Evolutionary conservation across 2,329 filamentous ascomycete species (phyloP), one percentile per base, ranked within the genome.

Genomic region (Epichloe glyceriae): DNA sequence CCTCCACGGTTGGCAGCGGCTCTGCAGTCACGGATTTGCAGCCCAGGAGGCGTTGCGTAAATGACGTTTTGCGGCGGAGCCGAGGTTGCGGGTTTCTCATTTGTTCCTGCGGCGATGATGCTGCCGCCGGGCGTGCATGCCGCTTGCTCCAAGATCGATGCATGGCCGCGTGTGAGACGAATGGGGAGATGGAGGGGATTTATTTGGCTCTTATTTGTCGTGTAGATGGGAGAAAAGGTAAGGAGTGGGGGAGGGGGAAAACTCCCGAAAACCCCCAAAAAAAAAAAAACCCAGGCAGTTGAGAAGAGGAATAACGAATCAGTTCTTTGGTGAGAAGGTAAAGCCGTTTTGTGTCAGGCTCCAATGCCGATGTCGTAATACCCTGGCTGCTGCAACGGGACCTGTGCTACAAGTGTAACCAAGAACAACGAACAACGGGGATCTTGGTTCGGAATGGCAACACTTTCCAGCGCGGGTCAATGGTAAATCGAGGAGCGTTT

Each of bases 51-150:
- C 19, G 45, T 12, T 52, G 50, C 14, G 52, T 20, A n/a, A 54
- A 20, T 6, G 52, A 54, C 12, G 44, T 3, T 40, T 50, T 50
- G 50, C 44, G 52, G 39, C 52, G 50, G 26, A 50, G 43, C 40
- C 33, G 41, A 15, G 19, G 37, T 3, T 22, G 22, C 1, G 38
- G 44, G 12, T n/a, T 37, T 11, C n/a, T 30, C 20, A n/a, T n/a
- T 1, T 35, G 12, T 19, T n/a, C 17, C 17, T 47, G 44, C 14
- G 49, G 44, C 38, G 49, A 33, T 19, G 49, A 33, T 22, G 49
- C 15, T 26, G 43, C n/a, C 5, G 42, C 14, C 15, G 49, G 41
- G 35, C 49, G 19, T 22, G 35, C 37, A 35, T 43, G 49, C 38
- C 50, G 30, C 17, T 43, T 44, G n/a, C 42, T 50, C 49, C 49